phyloP scores from a whole-genome alignment of 23 red algal species.

The Gracilaria gracilis region DNA sequence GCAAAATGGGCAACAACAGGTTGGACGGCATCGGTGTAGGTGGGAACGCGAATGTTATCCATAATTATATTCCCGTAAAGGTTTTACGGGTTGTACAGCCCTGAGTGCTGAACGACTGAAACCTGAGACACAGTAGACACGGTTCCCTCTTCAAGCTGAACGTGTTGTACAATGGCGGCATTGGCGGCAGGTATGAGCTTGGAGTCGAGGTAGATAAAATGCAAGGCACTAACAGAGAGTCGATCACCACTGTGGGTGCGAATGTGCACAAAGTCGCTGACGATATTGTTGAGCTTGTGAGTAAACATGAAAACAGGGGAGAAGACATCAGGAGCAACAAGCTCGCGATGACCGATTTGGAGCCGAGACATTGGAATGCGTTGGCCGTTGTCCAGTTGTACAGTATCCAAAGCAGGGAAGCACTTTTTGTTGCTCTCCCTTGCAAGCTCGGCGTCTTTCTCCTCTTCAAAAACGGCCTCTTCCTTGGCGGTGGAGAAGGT shows the following conservation, averaged over 20 bases:
- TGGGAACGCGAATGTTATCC: conserved; percentile 24
- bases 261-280: conserved; percentile 59
- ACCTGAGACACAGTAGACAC: conserved; percentile 32
- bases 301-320: conserved; percentile 70
- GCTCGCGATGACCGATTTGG: conserved; percentile 56
- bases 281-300: conserved; percentile 29
- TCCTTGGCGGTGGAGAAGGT: conserved; percentile 17
- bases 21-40: conserved; percentile 48
- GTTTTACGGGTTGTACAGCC: conserved; percentile 55
- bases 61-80: conserved; percentile 55
- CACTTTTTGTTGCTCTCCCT: conserved; percentile 34
- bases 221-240: conserved; percentile 47
- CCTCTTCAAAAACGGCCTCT: background rate
- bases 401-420: conserved; percentile 62
- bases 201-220: conserved; percentile 78
- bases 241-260: conserved; percentile 28
- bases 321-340: conserved; percentile 26
- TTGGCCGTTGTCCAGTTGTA: conserved; percentile 67
- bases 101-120: conserved; percentile 11
- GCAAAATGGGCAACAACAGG: conserved; percentile 51
- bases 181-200: conserved; percentile 37
- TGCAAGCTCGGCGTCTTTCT: conserved; percentile 1
- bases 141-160: conserved; percentile 47
- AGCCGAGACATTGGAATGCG: conserved; percentile 55
- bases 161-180: conserved; percentile 45